These are phyloP conservation scores for Bruguiera sexangula DNA, from an alignment of 345 rosid genomes.

Conservation along the genomic window DNA sequence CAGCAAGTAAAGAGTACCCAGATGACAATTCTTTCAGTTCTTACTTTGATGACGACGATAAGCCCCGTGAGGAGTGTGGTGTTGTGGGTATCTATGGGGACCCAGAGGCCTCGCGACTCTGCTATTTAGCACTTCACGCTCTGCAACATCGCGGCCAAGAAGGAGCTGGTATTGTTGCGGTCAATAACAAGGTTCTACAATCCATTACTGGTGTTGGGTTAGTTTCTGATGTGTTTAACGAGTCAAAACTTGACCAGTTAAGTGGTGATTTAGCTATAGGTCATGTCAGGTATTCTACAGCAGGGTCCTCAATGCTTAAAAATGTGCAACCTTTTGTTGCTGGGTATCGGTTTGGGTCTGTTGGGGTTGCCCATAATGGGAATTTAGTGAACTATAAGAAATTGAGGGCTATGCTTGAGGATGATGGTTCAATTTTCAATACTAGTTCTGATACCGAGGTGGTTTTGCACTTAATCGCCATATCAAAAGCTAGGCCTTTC, in stretches of 20 bases:
- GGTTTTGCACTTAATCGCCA: constrained; percentile 91
- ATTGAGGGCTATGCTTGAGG: constrained; percentile 71
- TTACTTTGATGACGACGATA: constrained; percentile 49
- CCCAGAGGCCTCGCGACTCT: constrained; percentile 85
- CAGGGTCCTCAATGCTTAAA: constrained; percentile 89
- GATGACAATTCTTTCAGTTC: constrained; percentile 14
- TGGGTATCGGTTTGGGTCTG: constrained; percentile 79
- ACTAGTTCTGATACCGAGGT: constrained; percentile 97
- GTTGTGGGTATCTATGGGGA: constrained; percentile 93
- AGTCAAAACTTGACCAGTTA: constrained; percentile 76
- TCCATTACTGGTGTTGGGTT: constrained; percentile 91
- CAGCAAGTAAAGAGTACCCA: constrained; percentile 16
- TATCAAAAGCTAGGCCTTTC: constrained; percentile 85
- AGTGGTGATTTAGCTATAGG: constrained; percentile 89
- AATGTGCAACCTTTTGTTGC: constrained; percentile 99
- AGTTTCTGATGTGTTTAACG: constrained; percentile 86
- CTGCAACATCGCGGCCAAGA: constrained; percentile 98
- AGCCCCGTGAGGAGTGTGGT: constrained; percentile 97
- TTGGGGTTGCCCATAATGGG: constrained; percentile 96
- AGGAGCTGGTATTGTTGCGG: constrained; percentile 97
- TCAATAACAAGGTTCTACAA: constrained; percentile 62
- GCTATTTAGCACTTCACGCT: constrained; percentile 90
- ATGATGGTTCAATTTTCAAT: constrained; percentile 85
- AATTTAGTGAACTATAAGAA: constrained; percentile 73
- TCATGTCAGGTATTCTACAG: constrained; percentile 94